Percentiles rank a stretch among this genome's conserved stretches.
phyloP scores from a whole-genome alignment of 495 filamentous ascomycete genomes.

The Aspergillus incahuasiensis region DNA sequence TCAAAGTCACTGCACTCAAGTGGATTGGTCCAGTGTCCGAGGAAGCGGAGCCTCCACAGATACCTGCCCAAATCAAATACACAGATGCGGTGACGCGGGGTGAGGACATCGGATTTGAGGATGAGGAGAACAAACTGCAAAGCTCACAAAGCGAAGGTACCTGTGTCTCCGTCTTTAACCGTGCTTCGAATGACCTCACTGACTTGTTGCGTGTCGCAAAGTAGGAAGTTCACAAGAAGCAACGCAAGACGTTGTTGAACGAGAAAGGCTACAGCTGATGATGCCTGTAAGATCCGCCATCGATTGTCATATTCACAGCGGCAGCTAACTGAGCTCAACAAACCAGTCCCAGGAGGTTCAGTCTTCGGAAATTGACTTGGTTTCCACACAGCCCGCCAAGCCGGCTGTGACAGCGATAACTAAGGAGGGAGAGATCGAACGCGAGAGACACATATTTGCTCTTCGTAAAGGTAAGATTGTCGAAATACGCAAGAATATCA shows the following conservation, averaged over 20 bases:
- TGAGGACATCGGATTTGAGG: conserved; percentile 22
- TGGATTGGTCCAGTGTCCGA: conserved; percentile 23
- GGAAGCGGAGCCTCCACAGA: conserved; percentile 22
- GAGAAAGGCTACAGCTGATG: conserved; percentile 23
- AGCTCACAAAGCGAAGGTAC: conserved; percentile 3
- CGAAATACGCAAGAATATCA: conserved; percentile 12
- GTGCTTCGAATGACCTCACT: not conserved
- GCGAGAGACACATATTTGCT: not conserved
- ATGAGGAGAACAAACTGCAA: conserved; percentile 4
- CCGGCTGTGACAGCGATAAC: not conserved
- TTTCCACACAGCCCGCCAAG: conserved; percentile 22
- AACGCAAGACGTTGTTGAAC: conserved; percentile 22
- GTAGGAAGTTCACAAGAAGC: conserved; percentile 9
- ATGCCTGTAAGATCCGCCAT: conserved; percentile 17
- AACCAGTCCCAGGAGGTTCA: conserved; percentile 14
- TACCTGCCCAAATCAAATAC: conserved; percentile 25
- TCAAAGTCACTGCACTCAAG: conserved; percentile 33
- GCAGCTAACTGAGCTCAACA: conserved; percentile 1
- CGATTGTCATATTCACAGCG: not conserved
- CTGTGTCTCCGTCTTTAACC: not conserved
- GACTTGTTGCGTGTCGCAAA: not conserved
- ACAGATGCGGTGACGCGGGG: conserved; percentile 17
- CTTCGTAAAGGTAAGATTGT: conserved; percentile 10
- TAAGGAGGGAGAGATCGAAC: not conserved
- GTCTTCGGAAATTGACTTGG: conserved; percentile 16